Evolutionary conservation across 805 yeast genomes (phyloP).

Genomic region (Peterozyma xylosa): DNA sequence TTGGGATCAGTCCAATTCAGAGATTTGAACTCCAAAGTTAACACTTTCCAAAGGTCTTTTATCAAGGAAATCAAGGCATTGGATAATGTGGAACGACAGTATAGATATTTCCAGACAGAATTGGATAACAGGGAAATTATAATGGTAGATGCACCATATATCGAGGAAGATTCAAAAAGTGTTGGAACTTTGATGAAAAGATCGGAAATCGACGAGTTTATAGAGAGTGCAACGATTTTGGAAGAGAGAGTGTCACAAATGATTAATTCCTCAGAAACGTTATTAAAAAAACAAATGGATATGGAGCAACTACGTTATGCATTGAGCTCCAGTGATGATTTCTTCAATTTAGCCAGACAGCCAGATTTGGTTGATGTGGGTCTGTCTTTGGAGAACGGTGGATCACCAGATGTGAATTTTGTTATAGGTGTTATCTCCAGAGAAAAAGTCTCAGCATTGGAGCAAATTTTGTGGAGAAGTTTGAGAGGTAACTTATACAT

Average conservation of each 20-base stretch:
- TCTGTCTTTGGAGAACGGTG: constrained; percentile 30
- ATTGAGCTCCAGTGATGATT: constrained; percentile 39
- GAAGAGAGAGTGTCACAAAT: constrained; percentile 73
- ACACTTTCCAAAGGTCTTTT: constrained; percentile 83
- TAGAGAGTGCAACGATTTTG: constrained; percentile 51
- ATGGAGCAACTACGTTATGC: constrained; percentile 69
- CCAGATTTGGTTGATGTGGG: constrained; percentile 19
- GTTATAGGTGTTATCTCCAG: constrained; percentile 81
- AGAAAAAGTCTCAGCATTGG: constrained; percentile 59
- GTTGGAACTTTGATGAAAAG: constrained; percentile 16
- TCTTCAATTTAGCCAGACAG: constrained; percentile 24
- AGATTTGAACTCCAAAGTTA: constrained; percentile 75
- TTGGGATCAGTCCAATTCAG: constrained; percentile 82
- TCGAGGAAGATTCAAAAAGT: constrained; percentile 1
- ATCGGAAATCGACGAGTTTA: constrained; percentile 64
- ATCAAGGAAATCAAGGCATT: constrained; percentile 79
- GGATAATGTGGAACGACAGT: constrained; percentile 86
- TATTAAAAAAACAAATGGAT: constrained; percentile 55
- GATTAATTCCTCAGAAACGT: constrained; percentile 57
- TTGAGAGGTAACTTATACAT: constrained; percentile 87
- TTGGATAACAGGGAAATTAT: constrained; percentile 42
- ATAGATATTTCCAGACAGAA: constrained; percentile 43
- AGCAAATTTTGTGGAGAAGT: constrained; percentile 85
- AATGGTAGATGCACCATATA: constrained; percentile 12
- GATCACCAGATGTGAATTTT: constrained; percentile 33